Base-by-base conservation (phyloP, 2,329 filamentous ascomycete genomes). In the Daldinia sp. region DNA sequence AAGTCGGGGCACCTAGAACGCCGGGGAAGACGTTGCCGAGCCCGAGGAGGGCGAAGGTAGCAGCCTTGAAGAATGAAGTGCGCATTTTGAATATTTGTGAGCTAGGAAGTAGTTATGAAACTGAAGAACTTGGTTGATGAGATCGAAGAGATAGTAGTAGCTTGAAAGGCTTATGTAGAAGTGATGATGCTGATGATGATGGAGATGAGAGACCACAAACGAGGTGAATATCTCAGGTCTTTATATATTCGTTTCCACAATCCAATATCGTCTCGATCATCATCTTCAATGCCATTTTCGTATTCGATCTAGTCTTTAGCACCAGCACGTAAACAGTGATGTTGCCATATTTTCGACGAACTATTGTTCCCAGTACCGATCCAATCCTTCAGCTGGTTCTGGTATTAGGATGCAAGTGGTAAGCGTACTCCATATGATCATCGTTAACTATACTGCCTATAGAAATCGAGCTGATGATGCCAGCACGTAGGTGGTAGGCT, bases 41-140 rank as follows among this genome's bases (percentile, higher is more conserved):
- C 26, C 46, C 46, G 26, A 51, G 46, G 28, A 51, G 46, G 46
- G 46, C 46, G 7, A 51, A 51, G 15, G 46, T 51, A 9, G 46
- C 46, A n/a, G 46, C 46, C 15, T 51, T 51, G 26, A 51, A 51
- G 46, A 51, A 33, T 4, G 46, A 51, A 15, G 26, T 33, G 26
- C 46, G 46, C 46, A 51, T 51, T 51, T 51, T 51, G 46, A 18
- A 51, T 51, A 12, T n/a, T 51, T 51, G 26, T 18, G 6, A 30
- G 26, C 6, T 30, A 4, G 15, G 18, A 51, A 33, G 5, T 51
- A 18, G 46, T n/a, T 51, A 51, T 51, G 33, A 30, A 15, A 51
- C 28, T 30, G 15, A 33, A 7, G 15, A 7, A 15, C 6, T 51
- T 51, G 13, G 26, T 51, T 51, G 26, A 12, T 33, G 26, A 51